These are phyloP conservation scores for Fraxinus excelsior DNA, from an alignment of 257 asterid species.

Conservation along the genomic window DNA sequence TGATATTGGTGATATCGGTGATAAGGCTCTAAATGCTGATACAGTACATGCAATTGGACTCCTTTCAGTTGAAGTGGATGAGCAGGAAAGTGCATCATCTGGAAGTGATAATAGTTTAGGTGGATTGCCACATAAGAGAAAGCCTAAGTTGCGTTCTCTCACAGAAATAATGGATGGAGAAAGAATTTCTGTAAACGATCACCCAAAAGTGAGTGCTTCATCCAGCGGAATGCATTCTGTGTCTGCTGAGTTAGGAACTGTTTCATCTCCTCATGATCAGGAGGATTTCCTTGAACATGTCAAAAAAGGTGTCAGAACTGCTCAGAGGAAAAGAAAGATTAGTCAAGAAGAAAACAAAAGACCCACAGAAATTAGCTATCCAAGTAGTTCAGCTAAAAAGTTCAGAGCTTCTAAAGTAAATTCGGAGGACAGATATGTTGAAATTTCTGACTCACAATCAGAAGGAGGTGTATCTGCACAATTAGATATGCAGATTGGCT, in stretches of 20 bases:
- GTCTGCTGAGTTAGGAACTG: not conserved
- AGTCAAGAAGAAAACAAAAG: not conserved
- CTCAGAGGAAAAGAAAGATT: not conserved
- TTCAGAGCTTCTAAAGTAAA: not conserved
- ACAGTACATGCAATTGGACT: not conserved
- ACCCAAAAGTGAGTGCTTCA: not conserved
- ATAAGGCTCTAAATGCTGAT: not conserved
- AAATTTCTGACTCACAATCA: slow-evolving; percentile 34
- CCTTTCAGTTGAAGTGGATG: not conserved
- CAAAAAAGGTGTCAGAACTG: not conserved
- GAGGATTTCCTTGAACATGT: not conserved
- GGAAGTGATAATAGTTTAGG: not conserved
- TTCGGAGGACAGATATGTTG: slow-evolving; percentile 9
- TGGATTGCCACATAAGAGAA: not conserved
- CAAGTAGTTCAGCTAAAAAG: not conserved
- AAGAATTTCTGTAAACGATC: not conserved
- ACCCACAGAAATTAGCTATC: not conserved
- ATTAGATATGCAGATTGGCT: slow-evolving; percentile 18
- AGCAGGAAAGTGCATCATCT: not conserved
- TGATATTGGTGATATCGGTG: not conserved
- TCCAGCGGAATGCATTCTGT: not conserved
- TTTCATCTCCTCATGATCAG: not conserved
- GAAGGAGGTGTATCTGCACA: slow-evolving; percentile 33
- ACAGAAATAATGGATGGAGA: not conserved
- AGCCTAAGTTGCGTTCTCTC: not conserved